Conservation (phyloP, 768 basidiomycete genomes). For the Kwoniella mangroviensis region DNA sequence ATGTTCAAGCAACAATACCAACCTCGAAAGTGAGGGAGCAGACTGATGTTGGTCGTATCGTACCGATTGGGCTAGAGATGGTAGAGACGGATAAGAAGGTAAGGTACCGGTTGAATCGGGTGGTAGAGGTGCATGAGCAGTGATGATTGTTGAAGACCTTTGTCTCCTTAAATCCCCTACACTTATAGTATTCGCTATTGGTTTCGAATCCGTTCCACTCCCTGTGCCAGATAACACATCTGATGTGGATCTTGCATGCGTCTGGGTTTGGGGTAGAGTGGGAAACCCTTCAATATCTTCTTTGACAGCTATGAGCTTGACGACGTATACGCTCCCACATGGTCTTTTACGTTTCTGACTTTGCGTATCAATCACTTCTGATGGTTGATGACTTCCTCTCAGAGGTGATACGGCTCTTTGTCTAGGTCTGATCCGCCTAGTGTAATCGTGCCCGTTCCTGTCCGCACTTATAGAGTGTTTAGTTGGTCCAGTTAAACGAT, state of each 20-base stretch:
- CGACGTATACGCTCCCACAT: conserved; percentile 40
- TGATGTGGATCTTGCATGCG: conserved; percentile 39
- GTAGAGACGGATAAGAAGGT: conserved; percentile 39
- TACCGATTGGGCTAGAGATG: conserved; percentile 31
- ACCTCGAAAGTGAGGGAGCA: conserved; percentile 30
- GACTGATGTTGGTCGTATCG: conserved; percentile 11
- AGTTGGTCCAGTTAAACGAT: conserved; percentile 37
- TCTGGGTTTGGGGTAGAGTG: background rate
- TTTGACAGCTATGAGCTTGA: conserved; percentile 51
- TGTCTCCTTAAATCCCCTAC: conserved; percentile 25
- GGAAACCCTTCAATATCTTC: conserved; percentile 35
- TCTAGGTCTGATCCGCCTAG: background rate
- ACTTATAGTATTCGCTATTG: background rate
- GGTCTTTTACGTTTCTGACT: conserved; percentile 3
- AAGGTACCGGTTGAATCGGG: conserved; percentile 9
- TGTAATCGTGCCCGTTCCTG: background rate
- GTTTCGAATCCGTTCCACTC: background rate
- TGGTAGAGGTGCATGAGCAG: conserved; percentile 19
- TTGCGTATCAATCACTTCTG: background rate
- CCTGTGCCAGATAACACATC: conserved; percentile 17
- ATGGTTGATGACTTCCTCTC: conserved; percentile 12
- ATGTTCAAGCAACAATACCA: conserved; percentile 53
- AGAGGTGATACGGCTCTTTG: conserved; percentile 24
- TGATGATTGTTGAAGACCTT: conserved; percentile 36
- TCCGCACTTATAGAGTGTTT: background rate